Evolutionary conservation across 345 rosid genomes (phyloP).

Genomic region (Firmiana major): DNA sequence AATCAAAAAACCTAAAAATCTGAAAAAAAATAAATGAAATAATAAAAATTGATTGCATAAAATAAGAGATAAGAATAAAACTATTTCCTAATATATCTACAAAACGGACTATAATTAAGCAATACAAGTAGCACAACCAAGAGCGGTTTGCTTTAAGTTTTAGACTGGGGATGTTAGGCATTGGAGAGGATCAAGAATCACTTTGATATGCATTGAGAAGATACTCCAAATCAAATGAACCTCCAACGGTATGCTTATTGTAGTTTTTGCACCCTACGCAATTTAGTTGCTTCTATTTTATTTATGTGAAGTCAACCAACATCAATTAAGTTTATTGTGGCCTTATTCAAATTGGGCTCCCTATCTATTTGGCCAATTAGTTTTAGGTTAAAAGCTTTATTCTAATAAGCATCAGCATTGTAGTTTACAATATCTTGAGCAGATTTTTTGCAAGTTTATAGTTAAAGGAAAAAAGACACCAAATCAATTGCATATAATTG

Average conservation of each 20-base stretch:
- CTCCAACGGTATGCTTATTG: not conserved
- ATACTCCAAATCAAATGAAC: not conserved
- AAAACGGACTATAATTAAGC: constrained; percentile 3
- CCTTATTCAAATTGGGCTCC: not conserved
- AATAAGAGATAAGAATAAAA: no score
- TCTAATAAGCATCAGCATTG: not conserved
- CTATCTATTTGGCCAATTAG: not conserved
- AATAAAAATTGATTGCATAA: no score
- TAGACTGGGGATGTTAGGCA: not conserved
- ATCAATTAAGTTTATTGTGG: not conserved
- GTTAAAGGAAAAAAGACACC: not conserved
- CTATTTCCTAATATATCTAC: no score
- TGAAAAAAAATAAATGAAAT: no score
- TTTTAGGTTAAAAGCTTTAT: not conserved
- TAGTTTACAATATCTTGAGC: not conserved
- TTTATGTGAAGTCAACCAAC: not conserved
- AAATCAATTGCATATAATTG: not conserved
- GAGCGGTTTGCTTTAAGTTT: not conserved
- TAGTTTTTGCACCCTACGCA: not conserved
- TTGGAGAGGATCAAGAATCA: not conserved
- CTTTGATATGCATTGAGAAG: not conserved
- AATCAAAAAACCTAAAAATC: no score
- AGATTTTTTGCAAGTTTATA: not conserved
- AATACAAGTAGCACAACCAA: not conserved
- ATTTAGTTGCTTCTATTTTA: not conserved